A percentile compares a stretch with the other conserved stretches of the same genome.
Evolutionary conservation across 2,329 filamentous ascomycete genomes (phyloP).

Genomic region (Xylaria sp.): DNA sequence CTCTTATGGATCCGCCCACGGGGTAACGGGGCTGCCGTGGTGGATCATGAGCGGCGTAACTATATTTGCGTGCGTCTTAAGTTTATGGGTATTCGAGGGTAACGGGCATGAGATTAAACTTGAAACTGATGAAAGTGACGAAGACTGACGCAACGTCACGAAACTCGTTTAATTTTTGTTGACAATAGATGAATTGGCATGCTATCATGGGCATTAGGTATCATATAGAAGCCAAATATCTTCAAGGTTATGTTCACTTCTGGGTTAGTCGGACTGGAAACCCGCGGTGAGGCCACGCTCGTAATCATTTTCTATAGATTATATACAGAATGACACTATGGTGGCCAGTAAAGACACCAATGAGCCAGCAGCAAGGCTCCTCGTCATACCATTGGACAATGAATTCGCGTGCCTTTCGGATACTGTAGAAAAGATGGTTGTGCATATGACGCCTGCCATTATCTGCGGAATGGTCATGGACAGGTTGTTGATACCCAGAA

Average conservation of each 20-base stretch:
- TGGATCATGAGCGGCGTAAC: conserved; percentile 29
- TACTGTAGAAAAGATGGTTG: conserved; percentile 10
- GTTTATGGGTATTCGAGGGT: conserved; percentile 27
- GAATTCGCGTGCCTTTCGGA: not conserved
- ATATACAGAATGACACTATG: conserved; percentile 10
- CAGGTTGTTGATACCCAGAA: conserved; percentile 12
- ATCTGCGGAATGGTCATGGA: conserved; percentile 9
- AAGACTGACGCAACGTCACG: conserved; percentile 12
- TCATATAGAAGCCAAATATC: not conserved
- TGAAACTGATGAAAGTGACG: conserved; percentile 23
- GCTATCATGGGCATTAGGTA: not conserved
- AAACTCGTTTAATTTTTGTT: not conserved
- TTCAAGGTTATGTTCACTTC: not conserved
- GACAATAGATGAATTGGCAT: no score
- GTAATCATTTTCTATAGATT: not conserved
- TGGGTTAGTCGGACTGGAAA: not conserved
- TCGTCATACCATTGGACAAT: not conserved
- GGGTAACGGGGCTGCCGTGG: conserved; percentile 23
- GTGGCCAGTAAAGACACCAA: conserved; percentile 2
- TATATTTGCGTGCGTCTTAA: conserved; percentile 25
- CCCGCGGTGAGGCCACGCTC: no score
- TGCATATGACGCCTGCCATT: not conserved
- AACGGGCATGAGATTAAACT: conserved; percentile 27
- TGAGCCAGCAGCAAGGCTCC: conserved; percentile 1
- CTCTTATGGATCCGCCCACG: conserved; percentile 30